Evolutionary conservation across 306 rosid genomes (phyloP).

Genomic region (Abrus precatorius): DNA sequence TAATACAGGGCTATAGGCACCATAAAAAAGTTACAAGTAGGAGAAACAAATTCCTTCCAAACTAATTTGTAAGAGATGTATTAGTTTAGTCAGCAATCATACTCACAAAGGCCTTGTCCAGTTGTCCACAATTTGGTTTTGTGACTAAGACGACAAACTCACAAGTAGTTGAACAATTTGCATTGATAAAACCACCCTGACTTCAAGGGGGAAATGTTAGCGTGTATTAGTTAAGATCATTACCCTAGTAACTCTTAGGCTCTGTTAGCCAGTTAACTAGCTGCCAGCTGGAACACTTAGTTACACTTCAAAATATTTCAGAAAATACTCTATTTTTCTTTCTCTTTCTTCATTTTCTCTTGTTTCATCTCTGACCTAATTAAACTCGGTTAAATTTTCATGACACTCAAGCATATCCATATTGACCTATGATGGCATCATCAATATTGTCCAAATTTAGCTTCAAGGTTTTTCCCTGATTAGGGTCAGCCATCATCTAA

Average conservation of each 20-base stretch:
- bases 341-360: not conserved
- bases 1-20: not conserved
- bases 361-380: not conserved
- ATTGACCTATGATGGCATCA: not conserved
- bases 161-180: not conserved
- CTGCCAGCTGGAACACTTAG: not conserved
- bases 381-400: not conserved
- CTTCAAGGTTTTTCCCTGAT: not conserved
- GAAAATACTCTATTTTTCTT: not conserved
- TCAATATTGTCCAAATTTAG: not conserved
- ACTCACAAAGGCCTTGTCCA: not conserved
- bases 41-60: not conserved
- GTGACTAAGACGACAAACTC: not conserved
- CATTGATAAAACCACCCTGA: not conserved
- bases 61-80: not conserved
- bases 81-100: not conserved
- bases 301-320: not conserved
- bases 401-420: slow-evolving; percentile 6
- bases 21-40: not conserved
- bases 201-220: not conserved
- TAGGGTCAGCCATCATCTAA: not conserved
- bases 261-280: not conserved
- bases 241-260: not conserved
- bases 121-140: not conserved
- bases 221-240: not conserved